Evolutionary conservation across 768 basidiomycete genomes (phyloP).

Genomic region (Lentinula detonsa): DNA sequence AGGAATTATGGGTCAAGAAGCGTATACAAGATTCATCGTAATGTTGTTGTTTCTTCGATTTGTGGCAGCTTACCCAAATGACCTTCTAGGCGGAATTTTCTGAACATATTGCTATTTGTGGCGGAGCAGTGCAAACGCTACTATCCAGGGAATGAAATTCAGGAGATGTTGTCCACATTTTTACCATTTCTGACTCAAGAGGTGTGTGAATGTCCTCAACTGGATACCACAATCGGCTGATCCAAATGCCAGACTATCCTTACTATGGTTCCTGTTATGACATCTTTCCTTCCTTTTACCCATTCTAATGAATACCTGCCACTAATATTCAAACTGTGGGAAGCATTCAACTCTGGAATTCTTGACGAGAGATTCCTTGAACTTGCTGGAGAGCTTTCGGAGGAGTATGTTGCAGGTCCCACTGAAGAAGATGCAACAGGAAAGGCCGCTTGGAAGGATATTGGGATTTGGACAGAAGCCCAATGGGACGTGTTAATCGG

Average conservation of each 20-base stretch:
- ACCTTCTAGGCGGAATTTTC: slow-evolving; percentile 46
- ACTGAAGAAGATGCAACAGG: slow-evolving; percentile 46
- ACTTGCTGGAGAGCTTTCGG: slow-evolving; percentile 60
- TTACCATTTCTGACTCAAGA: slow-evolving; percentile 67
- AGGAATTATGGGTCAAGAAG: slow-evolving; percentile 70
- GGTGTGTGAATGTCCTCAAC: slow-evolving; percentile 32
- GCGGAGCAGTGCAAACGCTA: slow-evolving; percentile 72
- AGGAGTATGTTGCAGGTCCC: slow-evolving; percentile 62
- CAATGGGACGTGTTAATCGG: slow-evolving; percentile 82
- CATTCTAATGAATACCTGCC: slow-evolving; percentile 66
- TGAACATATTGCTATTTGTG: slow-evolving; percentile 68
- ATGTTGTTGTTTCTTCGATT: slow-evolving; percentile 15
- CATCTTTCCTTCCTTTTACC: slow-evolving; percentile 70
- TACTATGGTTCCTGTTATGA: slow-evolving; percentile 68
- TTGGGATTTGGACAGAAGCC: slow-evolving; percentile 84
- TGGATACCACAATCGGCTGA: background rate
- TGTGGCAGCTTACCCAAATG: background rate
- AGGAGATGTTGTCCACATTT: slow-evolving; percentile 65
- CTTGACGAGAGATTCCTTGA: slow-evolving; percentile 75
- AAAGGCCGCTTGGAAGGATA: slow-evolving; percentile 64
- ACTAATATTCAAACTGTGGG: slow-evolving; percentile 69
- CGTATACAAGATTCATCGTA: slow-evolving; percentile 55
- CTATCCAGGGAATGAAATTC: slow-evolving; percentile 59
- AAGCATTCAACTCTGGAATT: slow-evolving; percentile 67
- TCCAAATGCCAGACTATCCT: slow-evolving; percentile 46